Conservation (phyloP, 208 protist species). For the Trypanosoma brucei region DNA sequence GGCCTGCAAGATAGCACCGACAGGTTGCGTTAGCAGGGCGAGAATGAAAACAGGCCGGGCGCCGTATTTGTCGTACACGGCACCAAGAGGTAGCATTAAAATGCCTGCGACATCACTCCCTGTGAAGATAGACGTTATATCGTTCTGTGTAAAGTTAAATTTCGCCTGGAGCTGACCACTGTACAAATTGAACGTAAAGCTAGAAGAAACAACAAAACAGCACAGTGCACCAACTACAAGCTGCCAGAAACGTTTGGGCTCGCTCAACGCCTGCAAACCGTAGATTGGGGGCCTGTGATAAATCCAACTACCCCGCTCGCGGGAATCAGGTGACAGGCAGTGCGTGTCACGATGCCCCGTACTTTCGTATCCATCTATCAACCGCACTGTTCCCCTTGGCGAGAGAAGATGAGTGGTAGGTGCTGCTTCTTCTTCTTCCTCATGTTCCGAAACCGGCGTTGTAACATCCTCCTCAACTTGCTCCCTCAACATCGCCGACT, state of each 20-base stretch:
- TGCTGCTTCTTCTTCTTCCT: slow-evolving; percentile 5
- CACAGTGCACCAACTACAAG: slow-evolving; percentile 50
- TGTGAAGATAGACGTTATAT: slow-evolving; percentile 75
- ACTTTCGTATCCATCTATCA: neutral
- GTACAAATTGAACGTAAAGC: slow-evolving; percentile 76
- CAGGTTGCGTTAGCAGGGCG: slow-evolving; percentile 40
- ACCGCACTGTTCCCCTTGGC: neutral
- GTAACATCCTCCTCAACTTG: neutral
- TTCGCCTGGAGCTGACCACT: slow-evolving; percentile 63
- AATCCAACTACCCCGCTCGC: too few relatives aligned
- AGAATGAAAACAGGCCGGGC: slow-evolving; percentile 60
- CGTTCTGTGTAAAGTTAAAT: slow-evolving; percentile 63
- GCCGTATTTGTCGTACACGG: slow-evolving; percentile 72
- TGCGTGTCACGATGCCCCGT: neutral
- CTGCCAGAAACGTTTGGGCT: slow-evolving; percentile 62
- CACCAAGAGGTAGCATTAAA: slow-evolving; percentile 51
- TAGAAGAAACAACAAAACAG: slow-evolving; percentile 59
- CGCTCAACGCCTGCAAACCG: slow-evolving; percentile 6
- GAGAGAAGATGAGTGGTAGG: neutral
- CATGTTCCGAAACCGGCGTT: neutral
- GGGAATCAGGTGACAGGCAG: neutral
- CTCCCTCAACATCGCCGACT: neutral
- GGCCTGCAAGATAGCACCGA: slow-evolving; percentile 47
- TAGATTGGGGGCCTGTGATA: too few relatives aligned
- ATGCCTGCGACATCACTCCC: slow-evolving; percentile 38